A percentile compares a stretch with the other conserved stretches of the same genome.
Evolutionary conservation across 1,284 basidiomycete species (phyloP).

Genomic region (Cryptococcus sp.): DNA sequence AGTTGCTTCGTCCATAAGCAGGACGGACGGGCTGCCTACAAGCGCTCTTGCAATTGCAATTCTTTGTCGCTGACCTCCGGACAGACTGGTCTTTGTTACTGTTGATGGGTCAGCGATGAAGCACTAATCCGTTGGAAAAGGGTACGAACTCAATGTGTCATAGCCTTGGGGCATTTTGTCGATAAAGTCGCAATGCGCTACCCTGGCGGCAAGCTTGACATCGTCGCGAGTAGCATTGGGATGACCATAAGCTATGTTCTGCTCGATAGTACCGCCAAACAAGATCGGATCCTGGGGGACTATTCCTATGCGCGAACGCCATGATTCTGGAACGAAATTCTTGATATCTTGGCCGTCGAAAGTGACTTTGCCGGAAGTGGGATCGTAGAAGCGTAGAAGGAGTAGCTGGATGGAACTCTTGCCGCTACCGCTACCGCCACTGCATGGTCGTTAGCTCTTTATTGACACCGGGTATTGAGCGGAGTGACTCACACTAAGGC

Average conservation of each 20-base stretch:
- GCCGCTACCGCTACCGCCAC: constrained; percentile 84
- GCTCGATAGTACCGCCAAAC: constrained; percentile 74
- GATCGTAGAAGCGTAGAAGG: constrained; percentile 91
- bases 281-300: constrained; percentile 64
- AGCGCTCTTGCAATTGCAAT: constrained; percentile 58
- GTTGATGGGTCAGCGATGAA: background rate
- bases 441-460: constrained; percentile 41
- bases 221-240: constrained; percentile 42
- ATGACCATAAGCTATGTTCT: constrained; percentile 67
- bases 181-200: constrained; percentile 53
- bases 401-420: constrained; percentile 90
- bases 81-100: constrained; percentile 50
- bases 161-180: constrained; percentile 46
- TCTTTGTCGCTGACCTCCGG: constrained; percentile 57
- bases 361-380: constrained; percentile 73
- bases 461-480: background rate
- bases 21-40: constrained; percentile 54
- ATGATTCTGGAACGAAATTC: constrained; percentile 72
- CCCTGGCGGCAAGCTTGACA: constrained; percentile 41
- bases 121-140: background rate
- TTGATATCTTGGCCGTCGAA: constrained; percentile 71
- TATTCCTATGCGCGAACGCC: constrained; percentile 77
- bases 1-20: constrained; percentile 54
- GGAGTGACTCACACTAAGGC: constrained; percentile 48
- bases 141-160: constrained; percentile 63